phyloP scores from a whole-genome alignment of 192 early-diverging fungal genomes.

The Phlyctochytrium arcticum region DNA sequence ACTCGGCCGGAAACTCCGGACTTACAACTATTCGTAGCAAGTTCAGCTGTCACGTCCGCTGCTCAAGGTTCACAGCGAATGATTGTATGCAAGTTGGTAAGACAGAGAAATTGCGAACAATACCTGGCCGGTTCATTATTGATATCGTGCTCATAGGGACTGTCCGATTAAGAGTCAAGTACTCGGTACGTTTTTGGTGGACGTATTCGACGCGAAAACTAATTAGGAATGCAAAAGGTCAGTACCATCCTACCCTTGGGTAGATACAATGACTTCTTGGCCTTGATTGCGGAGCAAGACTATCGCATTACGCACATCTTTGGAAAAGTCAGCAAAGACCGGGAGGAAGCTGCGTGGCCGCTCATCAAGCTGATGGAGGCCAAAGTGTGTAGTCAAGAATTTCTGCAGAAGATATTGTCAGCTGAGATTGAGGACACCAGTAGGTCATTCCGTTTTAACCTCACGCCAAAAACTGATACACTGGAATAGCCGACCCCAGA shows the following conservation, averaged over 20 bases:
- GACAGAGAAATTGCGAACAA: neutral
- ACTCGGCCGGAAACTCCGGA: neutral
- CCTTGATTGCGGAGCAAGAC: slow-evolving; percentile 5
- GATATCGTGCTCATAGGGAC: neutral
- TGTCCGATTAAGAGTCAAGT: slow-evolving; percentile 19
- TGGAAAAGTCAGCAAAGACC: slow-evolving; percentile 28
- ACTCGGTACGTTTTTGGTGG: slow-evolving; percentile 4
- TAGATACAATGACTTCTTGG: slow-evolving; percentile 15
- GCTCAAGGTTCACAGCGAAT: slow-evolving; percentile 21
- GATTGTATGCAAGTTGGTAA: slow-evolving; percentile 20
- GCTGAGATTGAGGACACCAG: slow-evolving; percentile 22
- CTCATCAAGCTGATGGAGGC: slow-evolving; percentile 18
- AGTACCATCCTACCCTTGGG: slow-evolving; percentile 15
- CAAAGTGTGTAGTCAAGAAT: neutral
- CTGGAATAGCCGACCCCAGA: slow-evolving; percentile 2
- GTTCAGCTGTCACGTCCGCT: slow-evolving; percentile 8
- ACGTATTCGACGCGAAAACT: neutral
- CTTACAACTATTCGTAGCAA: slow-evolving; percentile 1
- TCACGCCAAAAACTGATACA: neutral
- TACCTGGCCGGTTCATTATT: neutral
- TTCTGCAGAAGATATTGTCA: slow-evolving; percentile 4
- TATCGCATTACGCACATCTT: slow-evolving; percentile 13
- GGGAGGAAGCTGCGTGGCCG: slow-evolving; percentile 27
- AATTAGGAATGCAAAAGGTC: neutral
- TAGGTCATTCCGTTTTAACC: neutral